These are phyloP conservation scores for Suillus luteus DNA, from an alignment of 768 basidiomycete species.

Conservation along the genomic window DNA sequence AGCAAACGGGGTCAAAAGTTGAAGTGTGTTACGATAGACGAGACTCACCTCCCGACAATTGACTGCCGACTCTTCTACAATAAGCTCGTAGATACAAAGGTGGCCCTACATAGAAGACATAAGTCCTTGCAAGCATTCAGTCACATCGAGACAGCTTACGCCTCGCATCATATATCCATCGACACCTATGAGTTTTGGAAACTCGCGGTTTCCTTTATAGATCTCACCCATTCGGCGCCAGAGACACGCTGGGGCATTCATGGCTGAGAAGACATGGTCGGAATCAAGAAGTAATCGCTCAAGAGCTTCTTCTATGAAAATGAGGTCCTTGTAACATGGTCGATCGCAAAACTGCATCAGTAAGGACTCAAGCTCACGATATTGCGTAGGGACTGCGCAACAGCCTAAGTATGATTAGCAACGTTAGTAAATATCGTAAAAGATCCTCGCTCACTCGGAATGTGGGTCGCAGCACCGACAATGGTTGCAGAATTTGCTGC, in stretches of 20 bases:
- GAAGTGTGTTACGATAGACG: not conserved
- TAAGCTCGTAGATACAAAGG: conserved; percentile 94
- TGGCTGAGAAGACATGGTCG: conserved; percentile 90
- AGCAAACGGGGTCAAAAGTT: not conserved
- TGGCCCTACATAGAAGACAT: conserved; percentile 56
- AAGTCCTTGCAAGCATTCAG: conserved; percentile 12
- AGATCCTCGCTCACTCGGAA: conserved; percentile 58
- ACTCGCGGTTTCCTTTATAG: conserved; percentile 97
- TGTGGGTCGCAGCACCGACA: conserved; percentile 85
- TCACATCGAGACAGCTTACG: conserved; percentile 41
- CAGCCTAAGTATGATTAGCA: conserved; percentile 46
- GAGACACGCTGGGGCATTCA: conserved; percentile 95
- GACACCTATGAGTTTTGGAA: conserved; percentile 86
- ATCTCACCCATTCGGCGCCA: conserved; percentile 98
- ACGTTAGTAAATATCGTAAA: not conserved
- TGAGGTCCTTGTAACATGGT: conserved; percentile 64
- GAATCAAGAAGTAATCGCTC: conserved; percentile 94
- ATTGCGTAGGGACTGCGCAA: conserved; percentile 41
- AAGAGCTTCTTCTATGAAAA: conserved; percentile 98
- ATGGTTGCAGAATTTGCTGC: conserved; percentile 87
- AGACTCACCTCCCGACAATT: conserved; percentile 91
- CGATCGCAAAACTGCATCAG: not conserved
- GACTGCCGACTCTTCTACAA: conserved; percentile 96
- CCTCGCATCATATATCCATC: conserved; percentile 87
- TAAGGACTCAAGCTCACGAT: conserved; percentile 45